phyloP scores from a whole-genome alignment of 179 eudicot species.

The Dionaea muscipula region DNA sequence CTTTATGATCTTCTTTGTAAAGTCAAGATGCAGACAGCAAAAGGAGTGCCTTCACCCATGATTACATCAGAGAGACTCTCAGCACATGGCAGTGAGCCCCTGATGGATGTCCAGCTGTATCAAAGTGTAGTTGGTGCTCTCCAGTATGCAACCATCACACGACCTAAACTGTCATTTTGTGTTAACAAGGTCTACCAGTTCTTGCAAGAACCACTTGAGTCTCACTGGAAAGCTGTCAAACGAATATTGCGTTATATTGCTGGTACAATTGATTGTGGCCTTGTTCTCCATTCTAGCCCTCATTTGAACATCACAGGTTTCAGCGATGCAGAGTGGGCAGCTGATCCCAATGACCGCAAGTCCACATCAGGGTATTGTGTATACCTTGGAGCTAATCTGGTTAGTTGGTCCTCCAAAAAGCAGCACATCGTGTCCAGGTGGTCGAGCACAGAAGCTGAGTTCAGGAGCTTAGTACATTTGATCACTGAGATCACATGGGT shows the following conservation, averaged over 20 bases:
- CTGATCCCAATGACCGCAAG: not conserved
- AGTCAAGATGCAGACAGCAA: not conserved
- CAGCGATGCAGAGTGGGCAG: not conserved
- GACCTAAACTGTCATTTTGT: not conserved
- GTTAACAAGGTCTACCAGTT: not conserved
- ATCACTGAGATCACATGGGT: not conserved
- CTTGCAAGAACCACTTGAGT: not conserved
- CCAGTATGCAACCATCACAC: not conserved
- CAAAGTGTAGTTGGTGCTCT: not conserved
- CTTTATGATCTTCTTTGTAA: not conserved
- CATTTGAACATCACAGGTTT: not conserved
- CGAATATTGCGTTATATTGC: not conserved
- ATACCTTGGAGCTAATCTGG: not conserved
- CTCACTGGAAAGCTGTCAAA: conserved; percentile 4
- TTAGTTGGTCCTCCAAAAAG: not conserved
- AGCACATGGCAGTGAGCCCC: not conserved
- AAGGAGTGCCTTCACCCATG: not conserved
- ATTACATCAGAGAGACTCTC: not conserved
- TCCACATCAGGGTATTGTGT: not conserved
- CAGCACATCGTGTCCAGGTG: not conserved
- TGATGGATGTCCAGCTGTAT: not conserved
- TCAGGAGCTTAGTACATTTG: not conserved
- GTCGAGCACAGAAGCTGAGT: not conserved
- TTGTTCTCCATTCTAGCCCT: not conserved
- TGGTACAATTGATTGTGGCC: not conserved